phyloP scores from a whole-genome alignment of 2,329 filamentous ascomycete species.

The Didymella keratinophila region DNA sequence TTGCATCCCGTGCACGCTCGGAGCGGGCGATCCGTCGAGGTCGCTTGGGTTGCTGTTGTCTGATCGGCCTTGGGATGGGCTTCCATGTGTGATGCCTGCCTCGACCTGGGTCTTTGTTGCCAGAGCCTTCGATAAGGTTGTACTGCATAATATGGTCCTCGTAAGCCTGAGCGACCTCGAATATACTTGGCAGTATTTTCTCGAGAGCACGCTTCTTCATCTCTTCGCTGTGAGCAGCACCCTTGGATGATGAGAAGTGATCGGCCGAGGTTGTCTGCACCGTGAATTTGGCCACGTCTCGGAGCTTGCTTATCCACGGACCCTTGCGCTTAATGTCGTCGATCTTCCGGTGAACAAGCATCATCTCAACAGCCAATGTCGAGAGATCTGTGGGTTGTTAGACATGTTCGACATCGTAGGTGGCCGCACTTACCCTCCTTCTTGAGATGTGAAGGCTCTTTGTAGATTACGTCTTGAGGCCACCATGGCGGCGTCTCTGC shows the following conservation, averaged over 20 bases:
- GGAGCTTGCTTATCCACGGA: conserved; percentile 38
- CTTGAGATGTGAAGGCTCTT: conserved; percentile 46
- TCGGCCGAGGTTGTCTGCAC: conserved; percentile 33
- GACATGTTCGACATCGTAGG: neutral
- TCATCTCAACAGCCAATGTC: conserved; percentile 39
- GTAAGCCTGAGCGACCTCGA: conserved; percentile 38
- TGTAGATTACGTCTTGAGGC: conserved; percentile 39
- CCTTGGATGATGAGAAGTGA: conserved; percentile 40
- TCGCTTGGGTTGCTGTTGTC: conserved; percentile 23
- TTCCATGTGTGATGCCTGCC: conserved; percentile 40
- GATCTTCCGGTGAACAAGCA: conserved; percentile 39
- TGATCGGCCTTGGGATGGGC: conserved; percentile 28
- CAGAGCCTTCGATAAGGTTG: conserved; percentile 34
- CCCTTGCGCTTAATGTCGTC: conserved; percentile 35
- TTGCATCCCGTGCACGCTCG: conserved; percentile 1
- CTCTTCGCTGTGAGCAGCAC: conserved; percentile 28
- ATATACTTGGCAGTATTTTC: conserved; percentile 39
- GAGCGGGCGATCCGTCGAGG: conserved; percentile 9
- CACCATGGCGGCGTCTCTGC: conserved; percentile 40
- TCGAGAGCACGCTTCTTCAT: conserved; percentile 40
- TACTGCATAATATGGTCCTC: conserved; percentile 42
- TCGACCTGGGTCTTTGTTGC: conserved; percentile 26
- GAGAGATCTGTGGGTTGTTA: conserved; percentile 34
- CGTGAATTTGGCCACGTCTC: conserved; percentile 29
- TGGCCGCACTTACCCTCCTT: conserved; percentile 30